phyloP scores from a whole-genome alignment of 164 flowering plant species.

The Kingdonia uniflora region DNA sequence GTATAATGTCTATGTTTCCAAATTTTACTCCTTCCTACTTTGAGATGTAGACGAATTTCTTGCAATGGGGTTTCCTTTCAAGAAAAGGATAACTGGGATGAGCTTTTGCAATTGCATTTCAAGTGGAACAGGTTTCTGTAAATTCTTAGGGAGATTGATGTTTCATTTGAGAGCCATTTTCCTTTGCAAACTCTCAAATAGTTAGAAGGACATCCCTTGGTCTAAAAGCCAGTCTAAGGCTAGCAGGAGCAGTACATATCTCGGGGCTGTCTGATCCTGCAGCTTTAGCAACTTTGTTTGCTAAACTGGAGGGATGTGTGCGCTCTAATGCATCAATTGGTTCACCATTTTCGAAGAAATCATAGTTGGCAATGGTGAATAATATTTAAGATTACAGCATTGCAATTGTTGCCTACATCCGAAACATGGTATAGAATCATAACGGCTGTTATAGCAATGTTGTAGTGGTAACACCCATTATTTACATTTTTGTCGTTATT shows the following conservation, averaged over 20 bases:
- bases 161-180: slow-evolving; percentile 5
- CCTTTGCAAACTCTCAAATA: too few species aligned
- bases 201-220: too few species aligned
- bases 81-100: slow-evolving; percentile 72
- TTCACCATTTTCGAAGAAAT: slow-evolving; percentile 62
- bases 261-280: slow-evolving; percentile 41
- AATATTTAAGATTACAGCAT: too few species aligned
- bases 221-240: slow-evolving; percentile 16
- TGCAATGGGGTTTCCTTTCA: slow-evolving; percentile 92
- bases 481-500: too few species aligned
- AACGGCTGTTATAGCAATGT: too few species aligned
- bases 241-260: slow-evolving; percentile 79
- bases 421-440: too few species aligned
- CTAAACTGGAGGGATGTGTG: slow-evolving; percentile 86
- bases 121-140: slow-evolving; percentile 26
- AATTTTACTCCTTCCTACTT: slow-evolving; percentile 64
- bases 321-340: slow-evolving; percentile 74
- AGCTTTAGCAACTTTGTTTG: slow-evolving; percentile 80
- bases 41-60: slow-evolving; percentile 63
- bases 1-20: slow-evolving; percentile 78
- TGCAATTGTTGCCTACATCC: too few species aligned
- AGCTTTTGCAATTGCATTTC: slow-evolving; percentile 48
- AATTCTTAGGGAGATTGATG: slow-evolving; percentile 16
- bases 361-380: too few species aligned
- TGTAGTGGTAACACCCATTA: too few species aligned